These are phyloP conservation scores for Microbotryomycetes sp. DNA, from an alignment of 1,284 basidiomycete genomes.

Conservation along the genomic window DNA sequence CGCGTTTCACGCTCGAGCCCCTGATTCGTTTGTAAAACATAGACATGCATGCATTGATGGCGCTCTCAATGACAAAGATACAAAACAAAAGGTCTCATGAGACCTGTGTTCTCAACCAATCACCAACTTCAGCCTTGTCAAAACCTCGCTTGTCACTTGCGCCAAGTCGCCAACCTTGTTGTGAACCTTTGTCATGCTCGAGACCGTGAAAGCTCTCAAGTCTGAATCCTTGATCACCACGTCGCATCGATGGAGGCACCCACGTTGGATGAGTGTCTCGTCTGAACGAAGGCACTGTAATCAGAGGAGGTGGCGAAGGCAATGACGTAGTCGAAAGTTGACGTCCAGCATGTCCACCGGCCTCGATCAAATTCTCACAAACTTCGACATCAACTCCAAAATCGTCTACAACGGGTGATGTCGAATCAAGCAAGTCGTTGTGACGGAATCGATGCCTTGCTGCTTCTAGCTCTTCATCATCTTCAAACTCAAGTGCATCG, in stretches of 20 bases:
- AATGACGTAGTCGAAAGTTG: background rate
- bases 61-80: too few species aligned
- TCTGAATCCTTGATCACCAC: background rate
- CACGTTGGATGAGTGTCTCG: conserved; percentile 7
- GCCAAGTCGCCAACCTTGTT: background rate
- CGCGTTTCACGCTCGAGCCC: too few species aligned
- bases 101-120: too few species aligned
- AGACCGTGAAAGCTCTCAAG: too few species aligned
- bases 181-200: too few species aligned
- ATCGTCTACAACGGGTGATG: conserved; percentile 3
- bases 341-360: background rate
- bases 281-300: background rate
- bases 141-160: conserved; percentile 4
- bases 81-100: too few species aligned
- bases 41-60: too few species aligned
- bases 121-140: conserved; percentile 1
- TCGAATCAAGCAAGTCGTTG: background rate
- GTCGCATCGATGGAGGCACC: background rate
- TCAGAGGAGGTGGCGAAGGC: background rate
- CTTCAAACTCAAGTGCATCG: background rate
- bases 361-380: background rate
- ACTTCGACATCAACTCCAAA: conserved; percentile 3
- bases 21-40: too few species aligned
- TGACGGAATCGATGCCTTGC: background rate
- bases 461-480: background rate